Percentiles rank a stretch among this genome's conserved stretches.
Conservation (phyloP, 225 moss, liverwort and hornwort genomes). For the Thuidium tamariscinum region DNA sequence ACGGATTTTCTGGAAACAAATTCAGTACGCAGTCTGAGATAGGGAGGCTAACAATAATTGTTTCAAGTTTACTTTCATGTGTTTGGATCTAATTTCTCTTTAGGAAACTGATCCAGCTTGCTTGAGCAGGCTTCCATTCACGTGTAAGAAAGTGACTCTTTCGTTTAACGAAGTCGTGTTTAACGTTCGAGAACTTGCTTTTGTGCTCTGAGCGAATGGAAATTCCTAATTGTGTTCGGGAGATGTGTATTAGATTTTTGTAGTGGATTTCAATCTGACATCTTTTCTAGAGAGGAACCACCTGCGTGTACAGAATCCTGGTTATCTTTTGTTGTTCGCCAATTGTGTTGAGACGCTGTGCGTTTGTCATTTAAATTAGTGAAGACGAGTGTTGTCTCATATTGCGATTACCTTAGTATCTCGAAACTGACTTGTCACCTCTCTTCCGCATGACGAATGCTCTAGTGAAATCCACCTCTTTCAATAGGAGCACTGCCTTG, state of each 20-base stretch:
- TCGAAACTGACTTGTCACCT: neutral
- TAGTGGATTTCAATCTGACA: neutral
- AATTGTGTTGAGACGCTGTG: neutral
- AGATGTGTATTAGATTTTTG: neutral
- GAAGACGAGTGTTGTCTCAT: neutral
- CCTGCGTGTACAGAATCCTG: neutral
- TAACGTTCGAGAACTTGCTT: neutral
- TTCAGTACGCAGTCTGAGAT: neutral
- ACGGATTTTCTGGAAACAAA: neutral
- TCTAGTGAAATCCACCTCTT: neutral
- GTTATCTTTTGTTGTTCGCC: too few species aligned
- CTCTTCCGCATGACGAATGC: neutral
- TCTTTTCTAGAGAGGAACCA: neutral
- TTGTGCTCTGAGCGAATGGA: neutral
- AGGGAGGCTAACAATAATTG: neutral
- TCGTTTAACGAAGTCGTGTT: neutral
- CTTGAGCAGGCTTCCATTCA: neutral
- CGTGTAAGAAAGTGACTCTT: neutral
- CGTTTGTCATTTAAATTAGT: neutral
- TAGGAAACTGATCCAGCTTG: neutral
- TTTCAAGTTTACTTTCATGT: neutral
- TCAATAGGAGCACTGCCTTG: neutral
- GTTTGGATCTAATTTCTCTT: neutral
- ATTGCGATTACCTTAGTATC: neutral
- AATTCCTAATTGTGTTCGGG: neutral